Base-by-base conservation (phyloP, 805 yeast genomes). In the Yamadazyma scolyti region DNA sequence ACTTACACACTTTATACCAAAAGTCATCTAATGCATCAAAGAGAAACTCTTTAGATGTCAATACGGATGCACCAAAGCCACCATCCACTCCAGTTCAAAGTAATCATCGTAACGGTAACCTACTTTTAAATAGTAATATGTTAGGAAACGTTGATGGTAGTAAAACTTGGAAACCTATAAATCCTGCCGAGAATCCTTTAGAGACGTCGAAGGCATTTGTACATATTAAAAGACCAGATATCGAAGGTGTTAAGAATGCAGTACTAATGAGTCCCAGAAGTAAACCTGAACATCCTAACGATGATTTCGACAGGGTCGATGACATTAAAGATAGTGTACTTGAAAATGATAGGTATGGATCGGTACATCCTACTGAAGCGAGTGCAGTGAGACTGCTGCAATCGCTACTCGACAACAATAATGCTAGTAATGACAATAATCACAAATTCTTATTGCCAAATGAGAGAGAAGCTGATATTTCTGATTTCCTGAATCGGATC, bases 161-260 rank as follows among this genome's bases (percentile, higher is more conserved):
- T 22, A 49, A 54, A 25, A 36, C 43, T 21, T 58, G 60, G 61
- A 76, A 71, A 36, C 82, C 83, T 3, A 71, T 73, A 15, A 82
- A 82, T 48, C 70, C 75, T 14, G 90, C 90, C 1, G 62, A 75
- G 3, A 79, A 82, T 47, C 93, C 93, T 6, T 54, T 82, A 33
- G 76, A 73, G 29, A 78, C 85, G 1, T 73, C 65, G 27, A 80
- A 78, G 40, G 49, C 77, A 2, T 80, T 76, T 54, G 85, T 82
- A 14, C 79, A 78, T 5, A 82, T 82, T 44, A 82, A 82, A 53
- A 68, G 75, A 41, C 83, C 81, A 1, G 39, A 46, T 16, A 42
- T 46, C 13, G 50, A 47, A 14, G 33, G 44, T 9, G 41, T 44
- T 30, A 26, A 43, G 37, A 36, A 39, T 29, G 30, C 42, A 2